Base-by-base conservation (phyloP, 2,329 filamentous ascomycete species). In the Dothidotthia symphoricarpi region DNA sequence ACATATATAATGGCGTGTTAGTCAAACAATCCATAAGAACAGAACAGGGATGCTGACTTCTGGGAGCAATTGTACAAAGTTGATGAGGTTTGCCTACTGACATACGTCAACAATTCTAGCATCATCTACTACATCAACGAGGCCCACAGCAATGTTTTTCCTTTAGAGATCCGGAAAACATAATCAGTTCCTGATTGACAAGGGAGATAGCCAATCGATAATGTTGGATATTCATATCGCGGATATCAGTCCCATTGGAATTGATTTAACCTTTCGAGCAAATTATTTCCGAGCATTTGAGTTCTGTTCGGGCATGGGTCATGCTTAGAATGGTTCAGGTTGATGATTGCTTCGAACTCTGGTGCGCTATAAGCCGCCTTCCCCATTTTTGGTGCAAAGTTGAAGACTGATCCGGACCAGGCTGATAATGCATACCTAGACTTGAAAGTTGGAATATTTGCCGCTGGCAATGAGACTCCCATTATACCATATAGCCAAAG, bases 301-400 rank as follows among this genome's bases (percentile, higher is more conserved):
- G 24, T 7, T 25, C 12, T 25, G 7, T 25, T 12, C 12, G 24
- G 12, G 24, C 24, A 7, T 7, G 24, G 12, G 7, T 25, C 24
- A 12, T 25, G 9, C 6, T 8, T 13, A 13, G 26, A 28, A 13
- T 13, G 8, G 9, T 13, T 28, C 24, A 12, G 12, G 26, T 28
- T 13, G 8, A 28, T 9, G 6, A 28, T 13, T 13, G 9, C 26
- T 28, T 28, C n/a, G 26, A 28, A 13, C 7, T 13, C 8, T 28
- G 8, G 8, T 6, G 8, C 26, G 26, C 8, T 13, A 14, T 28
- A 90, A 6, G n/a, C 8, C 7, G 29, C 89, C 69, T 95, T 95
- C 53, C 88, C 86, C 87, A 95, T 94, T 53, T 95, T 89, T 1
- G 89, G 88, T 0, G 89, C 86, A 59, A 95, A 95, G 0, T 83